Conservation (phyloP, 2,329 filamentous ascomycete species). For the Alternaria burnsii region DNA sequence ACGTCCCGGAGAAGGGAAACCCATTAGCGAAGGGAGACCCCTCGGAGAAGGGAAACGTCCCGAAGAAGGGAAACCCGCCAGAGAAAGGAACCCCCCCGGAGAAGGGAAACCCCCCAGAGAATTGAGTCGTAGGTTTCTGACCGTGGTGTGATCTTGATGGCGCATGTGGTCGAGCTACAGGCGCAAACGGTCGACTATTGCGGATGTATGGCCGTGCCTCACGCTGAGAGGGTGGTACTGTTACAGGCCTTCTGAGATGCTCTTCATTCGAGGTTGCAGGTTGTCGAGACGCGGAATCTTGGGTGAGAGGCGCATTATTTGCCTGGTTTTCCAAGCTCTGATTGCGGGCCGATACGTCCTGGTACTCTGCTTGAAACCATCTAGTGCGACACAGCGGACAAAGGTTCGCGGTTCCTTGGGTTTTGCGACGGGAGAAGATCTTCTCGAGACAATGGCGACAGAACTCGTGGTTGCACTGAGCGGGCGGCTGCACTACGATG, state of each 20-base stretch:
- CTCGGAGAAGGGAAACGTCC: not conserved
- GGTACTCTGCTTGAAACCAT: not conserved
- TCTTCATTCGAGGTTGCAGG: too few species aligned
- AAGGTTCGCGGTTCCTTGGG: not conserved
- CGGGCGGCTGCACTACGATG: not conserved
- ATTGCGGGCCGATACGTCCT: not conserved
- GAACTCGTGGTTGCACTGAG: not conserved
- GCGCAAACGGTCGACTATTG: not conserved
- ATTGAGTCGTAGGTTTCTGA: not conserved
- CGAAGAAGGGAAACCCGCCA: too few species aligned
- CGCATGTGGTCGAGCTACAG: not conserved
- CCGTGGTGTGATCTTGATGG: too few species aligned
- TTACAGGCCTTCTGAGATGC: too few species aligned
- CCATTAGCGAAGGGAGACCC: not conserved
- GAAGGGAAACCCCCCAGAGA: too few species aligned
- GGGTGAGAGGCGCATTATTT: not conserved
- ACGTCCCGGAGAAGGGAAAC: not conserved
- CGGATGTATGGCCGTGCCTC: not conserved
- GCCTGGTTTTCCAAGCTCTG: not conserved
- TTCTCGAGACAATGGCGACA: not conserved
- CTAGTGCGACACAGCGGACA: not conserved
- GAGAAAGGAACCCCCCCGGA: too few species aligned
- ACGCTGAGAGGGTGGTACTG: not conserved
- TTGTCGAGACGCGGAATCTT: not conserved
- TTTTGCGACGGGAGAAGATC: not conserved